These are phyloP conservation scores for Pseudozyma thailandica DNA, from an alignment of 1,284 basidiomycete species.

Conservation along the genomic window DNA sequence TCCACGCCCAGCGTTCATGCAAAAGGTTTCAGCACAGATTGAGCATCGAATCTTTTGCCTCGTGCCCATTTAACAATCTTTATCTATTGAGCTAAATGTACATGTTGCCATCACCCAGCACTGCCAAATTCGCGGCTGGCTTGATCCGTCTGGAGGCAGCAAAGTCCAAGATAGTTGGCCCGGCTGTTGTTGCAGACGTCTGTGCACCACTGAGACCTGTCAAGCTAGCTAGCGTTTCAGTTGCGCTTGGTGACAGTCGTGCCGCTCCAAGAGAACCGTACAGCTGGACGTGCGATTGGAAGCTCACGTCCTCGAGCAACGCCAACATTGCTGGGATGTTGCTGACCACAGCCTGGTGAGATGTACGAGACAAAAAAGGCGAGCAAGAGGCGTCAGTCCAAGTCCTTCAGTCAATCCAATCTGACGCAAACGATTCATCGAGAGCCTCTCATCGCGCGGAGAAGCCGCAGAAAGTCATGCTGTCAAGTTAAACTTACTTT, in stretches of 20 bases:
- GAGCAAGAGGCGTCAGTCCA: too few species aligned
- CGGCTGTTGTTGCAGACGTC: neutral
- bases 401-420: too few species aligned
- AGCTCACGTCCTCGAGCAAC: conserved; percentile 37
- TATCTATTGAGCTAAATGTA: conserved; percentile 29
- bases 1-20: too few species aligned
- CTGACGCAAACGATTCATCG: too few species aligned
- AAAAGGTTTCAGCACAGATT: too few species aligned
- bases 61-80: neutral
- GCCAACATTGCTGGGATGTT: conserved; percentile 20
- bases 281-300: conserved; percentile 40
- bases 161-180: conserved; percentile 24
- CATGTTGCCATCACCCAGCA: conserved; percentile 49
- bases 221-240: conserved; percentile 8
- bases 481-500: conserved; percentile 15
- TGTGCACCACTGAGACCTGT: conserved; percentile 11
- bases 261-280: conserved; percentile 27
- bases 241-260: conserved; percentile 9
- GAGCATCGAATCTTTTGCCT: neutral
- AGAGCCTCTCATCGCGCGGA: too few species aligned
- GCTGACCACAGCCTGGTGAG: conserved; percentile 20
- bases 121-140: conserved; percentile 27
- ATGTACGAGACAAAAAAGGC: too few species aligned
- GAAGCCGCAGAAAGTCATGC: too few species aligned
- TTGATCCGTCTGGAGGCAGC: conserved; percentile 20